Conservation (phyloP, 306 rosid species). For the Rubus parviflorus region DNA sequence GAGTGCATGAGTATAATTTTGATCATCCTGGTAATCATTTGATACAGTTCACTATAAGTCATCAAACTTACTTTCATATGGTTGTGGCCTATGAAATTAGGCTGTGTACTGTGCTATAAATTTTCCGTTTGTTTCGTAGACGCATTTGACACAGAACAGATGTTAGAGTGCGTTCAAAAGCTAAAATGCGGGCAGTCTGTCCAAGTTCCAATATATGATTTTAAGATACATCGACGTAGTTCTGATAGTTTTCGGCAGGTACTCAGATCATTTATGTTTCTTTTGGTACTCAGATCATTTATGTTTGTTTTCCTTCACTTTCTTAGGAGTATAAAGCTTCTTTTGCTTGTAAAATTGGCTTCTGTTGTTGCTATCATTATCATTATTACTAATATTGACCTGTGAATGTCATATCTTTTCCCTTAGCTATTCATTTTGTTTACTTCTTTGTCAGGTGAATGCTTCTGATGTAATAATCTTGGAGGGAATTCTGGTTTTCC, state of each 20-base stretch:
- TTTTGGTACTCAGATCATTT: conserved; percentile 36
- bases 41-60: not conserved
- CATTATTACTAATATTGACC: not conserved
- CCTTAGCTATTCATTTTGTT: not conserved
- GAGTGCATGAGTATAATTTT: conserved; percentile 84
- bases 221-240: conserved; percentile 81
- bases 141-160: conserved; percentile 92
- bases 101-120: not conserved
- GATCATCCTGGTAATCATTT: conserved; percentile 83
- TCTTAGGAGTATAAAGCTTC: not conserved
- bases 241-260: conserved; percentile 92
- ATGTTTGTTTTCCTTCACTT: not conserved
- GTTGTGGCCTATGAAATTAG: not conserved
- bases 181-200: conserved; percentile 69
- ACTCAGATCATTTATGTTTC: not conserved
- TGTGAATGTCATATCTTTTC: not conserved
- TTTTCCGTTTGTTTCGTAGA: conserved; percentile 36
- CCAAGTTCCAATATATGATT: conserved; percentile 89
- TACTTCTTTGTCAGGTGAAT: conserved; percentile 62
- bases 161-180: conserved; percentile 68
- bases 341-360: not conserved
- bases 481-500: conserved; percentile 98
- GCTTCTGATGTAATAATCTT: conserved; percentile 93
- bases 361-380: not conserved
- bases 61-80: not conserved